Conservation (phyloP, 306 rosid genomes). For the Acacia crassicarpa region DNA sequence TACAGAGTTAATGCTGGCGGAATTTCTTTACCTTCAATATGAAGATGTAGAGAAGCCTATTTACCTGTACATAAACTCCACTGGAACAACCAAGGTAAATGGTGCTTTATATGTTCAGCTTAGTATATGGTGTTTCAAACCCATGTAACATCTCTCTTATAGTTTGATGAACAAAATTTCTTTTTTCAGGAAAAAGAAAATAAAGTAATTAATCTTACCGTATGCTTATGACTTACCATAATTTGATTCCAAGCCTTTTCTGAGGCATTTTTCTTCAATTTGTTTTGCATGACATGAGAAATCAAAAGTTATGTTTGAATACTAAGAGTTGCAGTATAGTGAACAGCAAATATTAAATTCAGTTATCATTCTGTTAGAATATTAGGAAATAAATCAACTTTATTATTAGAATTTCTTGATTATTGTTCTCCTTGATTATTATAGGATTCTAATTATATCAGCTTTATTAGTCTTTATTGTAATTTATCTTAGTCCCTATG, state of each 20-base stretch:
- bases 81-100: slow-evolving; percentile 89
- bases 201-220: background rate
- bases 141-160: background rate
- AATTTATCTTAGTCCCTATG: no score
- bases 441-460: no score
- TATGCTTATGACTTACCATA: background rate
- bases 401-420: no score
- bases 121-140: background rate
- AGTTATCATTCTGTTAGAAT: no score
- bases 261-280: background rate
- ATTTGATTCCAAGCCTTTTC: slow-evolving; percentile 1
- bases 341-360: background rate
- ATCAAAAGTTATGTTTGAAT: slow-evolving; percentile 1
- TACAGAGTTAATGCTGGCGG: slow-evolving; percentile 90
- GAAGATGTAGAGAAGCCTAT: slow-evolving; percentile 81
- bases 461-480: no score
- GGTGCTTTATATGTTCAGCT: slow-evolving; percentile 18
- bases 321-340: background rate
- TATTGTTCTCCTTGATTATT: no score
- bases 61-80: slow-evolving; percentile 89
- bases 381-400: no score
- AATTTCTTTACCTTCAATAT: slow-evolving; percentile 87
- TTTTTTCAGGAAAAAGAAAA: background rate
- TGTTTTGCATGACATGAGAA: background rate
- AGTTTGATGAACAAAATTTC: background rate